Percentiles rank a stretch among this genome's conserved stretches.
These are phyloP conservation scores for Boechera stricta DNA, from an alignment of 345 rosid species.

Conservation along the genomic window DNA sequence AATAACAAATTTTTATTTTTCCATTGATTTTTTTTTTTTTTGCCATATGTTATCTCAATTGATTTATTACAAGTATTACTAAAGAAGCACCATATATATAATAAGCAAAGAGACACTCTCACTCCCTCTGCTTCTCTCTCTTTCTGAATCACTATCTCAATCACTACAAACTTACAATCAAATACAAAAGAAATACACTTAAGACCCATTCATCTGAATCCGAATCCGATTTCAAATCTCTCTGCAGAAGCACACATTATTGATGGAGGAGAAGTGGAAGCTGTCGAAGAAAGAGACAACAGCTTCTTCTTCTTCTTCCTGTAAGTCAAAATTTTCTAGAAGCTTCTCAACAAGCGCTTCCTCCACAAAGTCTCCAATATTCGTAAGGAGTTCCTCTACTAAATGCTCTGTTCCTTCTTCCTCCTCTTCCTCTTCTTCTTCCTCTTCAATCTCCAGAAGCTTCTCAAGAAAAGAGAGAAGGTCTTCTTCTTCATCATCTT, in stretches of 20 bases:
- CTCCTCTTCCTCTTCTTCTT: conserved; percentile 46
- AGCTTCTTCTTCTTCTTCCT: conserved; percentile 45
- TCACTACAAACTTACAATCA: conserved; percentile 40
- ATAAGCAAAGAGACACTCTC: conserved; percentile 38
- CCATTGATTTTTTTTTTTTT: conserved; percentile 1
- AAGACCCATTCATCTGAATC: conserved; percentile 28
- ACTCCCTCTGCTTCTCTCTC: conserved; percentile 25
- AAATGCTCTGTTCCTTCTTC: conserved; percentile 48
- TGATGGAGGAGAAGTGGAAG: conserved; percentile 90
- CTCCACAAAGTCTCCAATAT: conserved; percentile 64
- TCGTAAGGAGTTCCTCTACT: conserved; percentile 61
- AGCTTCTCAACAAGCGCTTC: conserved; percentile 76
- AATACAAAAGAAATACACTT: conserved; percentile 23
- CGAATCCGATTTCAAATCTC: conserved; percentile 28
- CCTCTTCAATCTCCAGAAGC: conserved; percentile 66
- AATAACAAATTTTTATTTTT: conserved; percentile 15
- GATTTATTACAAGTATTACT: conserved; percentile 14
- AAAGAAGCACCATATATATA: conserved; percentile 34
- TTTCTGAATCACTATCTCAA: conserved; percentile 28
- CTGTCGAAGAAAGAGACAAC: conserved; percentile 61
- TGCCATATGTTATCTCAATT: conserved; percentile 31
- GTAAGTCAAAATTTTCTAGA: conserved; percentile 59
- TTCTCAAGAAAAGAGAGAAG: conserved; percentile 57
- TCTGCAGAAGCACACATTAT: conserved; percentile 9
- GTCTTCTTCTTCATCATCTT: conserved; percentile 47